A percentile compares a stretch with the other conserved stretches of the same genome.
phyloP scores from a whole-genome alignment of 352 stramenopile genomes.

The Phytophthora pini region DNA sequence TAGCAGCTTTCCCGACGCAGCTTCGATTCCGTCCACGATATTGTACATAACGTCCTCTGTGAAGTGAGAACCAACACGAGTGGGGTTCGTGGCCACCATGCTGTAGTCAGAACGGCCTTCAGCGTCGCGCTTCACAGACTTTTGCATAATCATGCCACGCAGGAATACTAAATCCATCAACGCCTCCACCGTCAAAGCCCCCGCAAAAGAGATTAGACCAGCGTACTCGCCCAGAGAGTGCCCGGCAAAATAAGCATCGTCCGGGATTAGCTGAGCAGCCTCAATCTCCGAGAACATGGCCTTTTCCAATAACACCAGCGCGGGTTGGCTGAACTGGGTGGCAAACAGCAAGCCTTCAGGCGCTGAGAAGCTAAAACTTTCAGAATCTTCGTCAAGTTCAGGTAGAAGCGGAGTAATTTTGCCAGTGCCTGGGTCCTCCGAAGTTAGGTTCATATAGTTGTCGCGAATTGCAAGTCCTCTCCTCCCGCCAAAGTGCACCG shows the following conservation, averaged over 20 bases:
- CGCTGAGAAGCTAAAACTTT: background rate
- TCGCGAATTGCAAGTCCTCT: slow-evolving; percentile 75
- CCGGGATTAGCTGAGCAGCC: slow-evolving; percentile 67
- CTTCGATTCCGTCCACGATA: slow-evolving; percentile 73
- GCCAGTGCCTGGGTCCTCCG: slow-evolving; percentile 60
- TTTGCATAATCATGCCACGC: slow-evolving; percentile 73
- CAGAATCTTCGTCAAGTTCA: slow-evolving; percentile 57
- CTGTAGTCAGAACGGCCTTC: slow-evolving; percentile 83
- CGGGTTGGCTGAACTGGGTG: slow-evolving; percentile 88
- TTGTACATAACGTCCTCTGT: slow-evolving; percentile 71
- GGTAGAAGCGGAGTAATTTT: slow-evolving; percentile 70
- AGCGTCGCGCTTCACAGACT: slow-evolving; percentile 62
- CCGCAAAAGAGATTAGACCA: slow-evolving; percentile 79
- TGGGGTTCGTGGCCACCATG: slow-evolving; percentile 89
- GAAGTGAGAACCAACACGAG: slow-evolving; percentile 72
- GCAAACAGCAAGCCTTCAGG: slow-evolving; percentile 82
- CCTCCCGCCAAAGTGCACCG: slow-evolving; percentile 80
- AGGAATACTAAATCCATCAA: slow-evolving; percentile 82
- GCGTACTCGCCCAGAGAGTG: slow-evolving; percentile 92
- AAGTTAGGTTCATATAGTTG: slow-evolving; percentile 82
- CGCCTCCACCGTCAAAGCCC: slow-evolving; percentile 67
- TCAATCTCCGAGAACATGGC: slow-evolving; percentile 87
- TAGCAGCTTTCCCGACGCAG: slow-evolving; percentile 69
- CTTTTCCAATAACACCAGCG: slow-evolving; percentile 85
- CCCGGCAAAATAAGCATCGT: slow-evolving; percentile 82